Evolutionary conservation across 805 yeast species (phyloP).

Genomic region (Kluyveromyces lactis): DNA sequence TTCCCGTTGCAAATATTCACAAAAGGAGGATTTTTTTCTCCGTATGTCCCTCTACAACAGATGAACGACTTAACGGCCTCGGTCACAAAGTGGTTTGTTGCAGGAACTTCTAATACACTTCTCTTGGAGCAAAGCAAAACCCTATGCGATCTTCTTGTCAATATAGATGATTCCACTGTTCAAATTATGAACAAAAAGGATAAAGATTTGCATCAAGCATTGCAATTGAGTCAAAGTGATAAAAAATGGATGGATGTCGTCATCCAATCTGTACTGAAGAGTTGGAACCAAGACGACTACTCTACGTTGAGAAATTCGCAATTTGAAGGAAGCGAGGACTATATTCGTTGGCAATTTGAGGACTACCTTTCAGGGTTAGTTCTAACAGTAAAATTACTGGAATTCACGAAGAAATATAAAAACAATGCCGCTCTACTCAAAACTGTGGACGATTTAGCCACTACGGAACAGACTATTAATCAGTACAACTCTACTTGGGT

Average conservation of each 20-base stretch:
- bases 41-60: slow-evolving; percentile 92
- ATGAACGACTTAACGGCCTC: slow-evolving; percentile 57
- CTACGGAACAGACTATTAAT: slow-evolving; percentile 29
- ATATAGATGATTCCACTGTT: slow-evolving; percentile 46
- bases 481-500: slow-evolving; percentile 41
- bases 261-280: slow-evolving; percentile 38
- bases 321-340: slow-evolving; percentile 76
- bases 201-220: slow-evolving; percentile 32
- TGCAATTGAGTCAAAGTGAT: slow-evolving; percentile 52
- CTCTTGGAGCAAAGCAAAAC: slow-evolving; percentile 55
- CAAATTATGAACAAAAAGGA: slow-evolving; percentile 38
- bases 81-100: slow-evolving; percentile 54
- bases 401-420: slow-evolving; percentile 37
- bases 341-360: slow-evolving; percentile 78
- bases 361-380: slow-evolving; percentile 77
- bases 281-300: slow-evolving; percentile 35
- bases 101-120: slow-evolving; percentile 85
- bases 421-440: slow-evolving; percentile 31
- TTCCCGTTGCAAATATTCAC: slow-evolving; percentile 82
- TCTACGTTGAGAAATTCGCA: slow-evolving; percentile 37
- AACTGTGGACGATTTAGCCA: slow-evolving; percentile 21
- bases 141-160: slow-evolving; percentile 63
- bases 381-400: slow-evolving; percentile 61
- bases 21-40: slow-evolving; percentile 80
- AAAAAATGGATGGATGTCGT: slow-evolving; percentile 65